Conservation (phyloP, 1,284 basidiomycete genomes). For the Malassezia psittaci region DNA sequence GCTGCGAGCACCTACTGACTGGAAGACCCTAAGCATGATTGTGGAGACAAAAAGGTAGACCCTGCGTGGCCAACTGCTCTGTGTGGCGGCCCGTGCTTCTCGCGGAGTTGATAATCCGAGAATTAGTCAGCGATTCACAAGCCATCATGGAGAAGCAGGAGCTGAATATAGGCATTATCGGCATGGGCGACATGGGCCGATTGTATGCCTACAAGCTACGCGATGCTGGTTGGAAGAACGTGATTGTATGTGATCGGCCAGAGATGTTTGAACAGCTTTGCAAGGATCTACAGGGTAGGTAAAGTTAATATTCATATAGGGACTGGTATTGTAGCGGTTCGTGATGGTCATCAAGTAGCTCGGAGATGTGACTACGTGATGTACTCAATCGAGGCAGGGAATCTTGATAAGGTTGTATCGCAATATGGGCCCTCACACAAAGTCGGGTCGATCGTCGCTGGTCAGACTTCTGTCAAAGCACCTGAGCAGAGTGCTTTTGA, state of each 20-base stretch:
- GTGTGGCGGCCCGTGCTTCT: no score
- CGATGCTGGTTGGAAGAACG: constrained; percentile 65
- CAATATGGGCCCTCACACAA: constrained; percentile 91
- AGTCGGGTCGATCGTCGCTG: constrained; percentile 78
- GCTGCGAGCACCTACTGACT: no score
- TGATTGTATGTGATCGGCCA: constrained; percentile 83
- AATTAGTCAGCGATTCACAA: not conserved
- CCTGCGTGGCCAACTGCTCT: no score
- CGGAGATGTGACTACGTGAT: constrained; percentile 77
- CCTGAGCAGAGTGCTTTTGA: constrained; percentile 88
- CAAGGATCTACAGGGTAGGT: constrained; percentile 57
- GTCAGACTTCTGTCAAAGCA: constrained; percentile 92
- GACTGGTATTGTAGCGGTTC: constrained; percentile 57
- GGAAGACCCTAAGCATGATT: no score
- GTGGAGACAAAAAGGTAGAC: no score
- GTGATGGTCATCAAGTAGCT: constrained; percentile 73
- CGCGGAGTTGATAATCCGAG: not conserved
- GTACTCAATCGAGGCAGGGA: constrained; percentile 89
- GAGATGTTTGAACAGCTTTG: constrained; percentile 62
- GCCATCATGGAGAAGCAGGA: constrained; percentile 20
- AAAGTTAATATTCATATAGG: constrained; percentile 9
- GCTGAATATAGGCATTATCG: constrained; percentile 49
- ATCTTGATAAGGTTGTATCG: constrained; percentile 69
- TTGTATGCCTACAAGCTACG: constrained; percentile 77
- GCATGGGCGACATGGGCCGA: constrained; percentile 67